Percentiles rank a stretch among this genome's conserved stretches.
phyloP scores from a whole-genome alignment of 2,329 filamentous ascomycete genomes.

The Davidsoniella eucalypti region DNA sequence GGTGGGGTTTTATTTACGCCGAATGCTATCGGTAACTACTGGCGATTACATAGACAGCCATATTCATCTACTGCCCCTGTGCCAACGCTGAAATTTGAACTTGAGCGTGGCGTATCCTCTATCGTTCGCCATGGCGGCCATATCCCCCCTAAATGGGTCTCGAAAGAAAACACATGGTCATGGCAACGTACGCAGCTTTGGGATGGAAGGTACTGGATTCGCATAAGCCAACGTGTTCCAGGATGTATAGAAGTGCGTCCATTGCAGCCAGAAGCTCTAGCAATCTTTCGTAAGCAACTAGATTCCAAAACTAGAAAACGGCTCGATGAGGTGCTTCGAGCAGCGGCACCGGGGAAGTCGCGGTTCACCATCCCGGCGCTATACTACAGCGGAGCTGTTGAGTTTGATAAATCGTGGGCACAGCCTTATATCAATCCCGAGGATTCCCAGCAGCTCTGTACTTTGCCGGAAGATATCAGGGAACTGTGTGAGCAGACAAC shows the following conservation, averaged over 20 bases:
- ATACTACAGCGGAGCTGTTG: slow-evolving; percentile 22
- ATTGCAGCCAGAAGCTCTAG: slow-evolving; percentile 27
- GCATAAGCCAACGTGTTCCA: slow-evolving; percentile 27
- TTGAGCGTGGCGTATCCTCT: neutral
- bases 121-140: neutral
- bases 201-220: slow-evolving; percentile 48
- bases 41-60: slow-evolving; percentile 31
- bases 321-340: slow-evolving; percentile 28
- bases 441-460: neutral
- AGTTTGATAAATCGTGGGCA: neutral
- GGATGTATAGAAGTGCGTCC: slow-evolving; percentile 29
- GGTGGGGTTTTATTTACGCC: slow-evolving; percentile 25
- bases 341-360: slow-evolving; percentile 36
- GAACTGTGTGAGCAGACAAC: neutral
- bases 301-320: slow-evolving; percentile 16
- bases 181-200: slow-evolving; percentile 28
- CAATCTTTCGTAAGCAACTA: slow-evolving; percentile 32
- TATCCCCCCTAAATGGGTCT: too few relatives aligned
- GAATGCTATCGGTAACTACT: slow-evolving; percentile 26
- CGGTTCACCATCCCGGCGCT: slow-evolving; percentile 39
- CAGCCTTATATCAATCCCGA: too few relatives aligned
- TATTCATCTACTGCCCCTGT: slow-evolving; percentile 28
- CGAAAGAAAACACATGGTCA: neutral
- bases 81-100: slow-evolving; percentile 20
- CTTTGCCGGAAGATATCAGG: slow-evolving; percentile 11